phyloP scores from a whole-genome alignment of 352 stramenopile species.

The Globisporangium irregulare region DNA sequence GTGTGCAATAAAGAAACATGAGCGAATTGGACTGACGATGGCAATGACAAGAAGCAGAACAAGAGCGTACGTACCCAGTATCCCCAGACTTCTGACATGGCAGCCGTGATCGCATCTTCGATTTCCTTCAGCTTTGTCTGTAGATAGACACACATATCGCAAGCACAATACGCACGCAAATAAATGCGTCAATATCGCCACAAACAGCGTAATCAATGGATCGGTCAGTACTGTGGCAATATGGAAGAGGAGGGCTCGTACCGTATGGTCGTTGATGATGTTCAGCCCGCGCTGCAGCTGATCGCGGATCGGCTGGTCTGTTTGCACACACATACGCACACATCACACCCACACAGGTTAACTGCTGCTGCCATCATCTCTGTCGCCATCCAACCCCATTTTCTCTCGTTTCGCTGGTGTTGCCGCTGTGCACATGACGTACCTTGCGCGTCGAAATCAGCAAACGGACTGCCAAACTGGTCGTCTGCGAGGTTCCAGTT shows the following conservation, averaged over 20 bases:
- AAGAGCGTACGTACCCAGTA: constrained; percentile 60
- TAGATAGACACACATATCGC: not conserved
- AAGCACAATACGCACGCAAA: not conserved
- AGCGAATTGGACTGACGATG: not conserved
- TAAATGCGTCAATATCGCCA: not conserved
- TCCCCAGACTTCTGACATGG: constrained; percentile 89
- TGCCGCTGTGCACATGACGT: not conserved
- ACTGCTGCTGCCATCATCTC: not conserved
- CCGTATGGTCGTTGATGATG: constrained; percentile 88
- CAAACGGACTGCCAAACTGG: constrained; percentile 71
- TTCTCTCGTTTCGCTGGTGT: not conserved
- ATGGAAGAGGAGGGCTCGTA: constrained; percentile 20
- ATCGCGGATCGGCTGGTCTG: constrained; percentile 81
- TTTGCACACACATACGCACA: not conserved
- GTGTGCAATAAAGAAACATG: not conserved
- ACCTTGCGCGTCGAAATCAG: constrained; percentile 81
- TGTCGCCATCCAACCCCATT: not conserved
- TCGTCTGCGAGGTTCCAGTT: constrained; percentile 83
- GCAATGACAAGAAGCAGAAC: not conserved
- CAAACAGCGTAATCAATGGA: not conserved
- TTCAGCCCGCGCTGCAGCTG: constrained; percentile 72
- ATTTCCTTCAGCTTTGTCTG: constrained; percentile 86
- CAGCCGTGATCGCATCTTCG: constrained; percentile 79
- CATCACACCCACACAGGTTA: not conserved
- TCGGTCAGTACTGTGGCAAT: not conserved